phyloP scores from a whole-genome alignment of 2,329 filamentous ascomycete species.

The Davidsoniella virescens region DNA sequence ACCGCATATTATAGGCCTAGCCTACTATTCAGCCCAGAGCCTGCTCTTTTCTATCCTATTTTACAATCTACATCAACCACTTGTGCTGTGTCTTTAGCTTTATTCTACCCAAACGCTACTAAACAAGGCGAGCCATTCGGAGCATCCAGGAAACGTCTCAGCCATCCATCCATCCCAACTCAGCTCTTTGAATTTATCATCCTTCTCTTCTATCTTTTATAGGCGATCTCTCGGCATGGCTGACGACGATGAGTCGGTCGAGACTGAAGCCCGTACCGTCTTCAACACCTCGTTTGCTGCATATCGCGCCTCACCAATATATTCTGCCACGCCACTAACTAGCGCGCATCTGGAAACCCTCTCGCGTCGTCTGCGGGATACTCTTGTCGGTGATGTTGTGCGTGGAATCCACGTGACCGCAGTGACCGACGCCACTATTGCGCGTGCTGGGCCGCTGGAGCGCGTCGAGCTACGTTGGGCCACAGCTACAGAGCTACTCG shows the following conservation, averaged over 20 bases:
- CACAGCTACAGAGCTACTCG: conserved; percentile 17
- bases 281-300: conserved; percentile 44
- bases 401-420: conserved; percentile 38
- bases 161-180: not conserved
- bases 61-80: no score
- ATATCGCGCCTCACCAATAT: conserved; percentile 38
- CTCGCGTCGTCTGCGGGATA: conserved; percentile 34
- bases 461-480: conserved; percentile 31
- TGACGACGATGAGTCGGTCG: not conserved
- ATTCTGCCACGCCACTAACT: conserved; percentile 21
- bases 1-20: no score
- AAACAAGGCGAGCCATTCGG: no score
- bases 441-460: conserved; percentile 28
- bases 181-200: not conserved
- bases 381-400: conserved; percentile 41
- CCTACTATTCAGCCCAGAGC: no score
- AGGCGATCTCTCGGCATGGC: not conserved
- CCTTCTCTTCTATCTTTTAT: not conserved
- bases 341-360: conserved; percentile 25
- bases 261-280: conserved; percentile 25
- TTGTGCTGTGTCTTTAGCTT: no score
- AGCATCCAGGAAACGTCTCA: not conserved
- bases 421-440: conserved; percentile 24
- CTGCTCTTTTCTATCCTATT: no score
- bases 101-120: no score